Conservation (phyloP, 768 basidiomycete genomes). For the Kwoniella sp. region DNA sequence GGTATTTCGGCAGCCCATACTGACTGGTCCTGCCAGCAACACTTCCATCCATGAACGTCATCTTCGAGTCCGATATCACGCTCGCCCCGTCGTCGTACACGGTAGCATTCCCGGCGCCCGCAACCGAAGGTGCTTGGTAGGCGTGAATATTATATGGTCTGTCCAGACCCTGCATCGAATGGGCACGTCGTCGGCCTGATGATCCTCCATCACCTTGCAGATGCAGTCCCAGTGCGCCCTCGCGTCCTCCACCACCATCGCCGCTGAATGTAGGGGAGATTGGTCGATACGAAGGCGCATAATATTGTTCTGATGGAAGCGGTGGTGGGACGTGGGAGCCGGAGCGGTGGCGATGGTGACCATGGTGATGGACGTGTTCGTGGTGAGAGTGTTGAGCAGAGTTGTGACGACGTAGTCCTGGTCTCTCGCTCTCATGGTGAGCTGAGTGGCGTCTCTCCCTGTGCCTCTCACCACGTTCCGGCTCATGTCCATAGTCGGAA, state of each 20-base stretch:
- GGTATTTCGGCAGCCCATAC: conserved; percentile 48
- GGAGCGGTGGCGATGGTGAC: conserved; percentile 29
- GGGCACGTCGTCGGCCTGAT: conserved; percentile 20
- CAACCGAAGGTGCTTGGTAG: conserved; percentile 16
- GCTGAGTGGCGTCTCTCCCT: conserved; percentile 19
- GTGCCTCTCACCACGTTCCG: neutral
- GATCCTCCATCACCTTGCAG: conserved; percentile 1
- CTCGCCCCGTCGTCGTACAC: conserved; percentile 45
- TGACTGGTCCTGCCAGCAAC: conserved; percentile 43
- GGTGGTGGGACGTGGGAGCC: conserved; percentile 22
- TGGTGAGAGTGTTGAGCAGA: conserved; percentile 3
- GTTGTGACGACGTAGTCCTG: conserved; percentile 4
- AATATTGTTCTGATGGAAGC: conserved; percentile 10
- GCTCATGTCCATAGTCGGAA: neutral
- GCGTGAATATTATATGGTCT: conserved; percentile 14
- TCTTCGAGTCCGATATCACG: conserved; percentile 30
- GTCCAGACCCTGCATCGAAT: conserved; percentile 29
- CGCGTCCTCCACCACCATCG: neutral
- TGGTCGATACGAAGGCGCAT: conserved; percentile 7
- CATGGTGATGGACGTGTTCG: conserved; percentile 17
- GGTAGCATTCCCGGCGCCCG: conserved; percentile 3
- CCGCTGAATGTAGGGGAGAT: conserved; percentile 12
- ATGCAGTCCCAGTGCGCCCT: conserved; percentile 4
- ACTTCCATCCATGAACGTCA: conserved; percentile 50
- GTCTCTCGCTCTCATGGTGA: conserved; percentile 5